phyloP scores from a whole-genome alignment of 108 stramenopile species.

The Pseudonitzschia delicatissima region DNA sequence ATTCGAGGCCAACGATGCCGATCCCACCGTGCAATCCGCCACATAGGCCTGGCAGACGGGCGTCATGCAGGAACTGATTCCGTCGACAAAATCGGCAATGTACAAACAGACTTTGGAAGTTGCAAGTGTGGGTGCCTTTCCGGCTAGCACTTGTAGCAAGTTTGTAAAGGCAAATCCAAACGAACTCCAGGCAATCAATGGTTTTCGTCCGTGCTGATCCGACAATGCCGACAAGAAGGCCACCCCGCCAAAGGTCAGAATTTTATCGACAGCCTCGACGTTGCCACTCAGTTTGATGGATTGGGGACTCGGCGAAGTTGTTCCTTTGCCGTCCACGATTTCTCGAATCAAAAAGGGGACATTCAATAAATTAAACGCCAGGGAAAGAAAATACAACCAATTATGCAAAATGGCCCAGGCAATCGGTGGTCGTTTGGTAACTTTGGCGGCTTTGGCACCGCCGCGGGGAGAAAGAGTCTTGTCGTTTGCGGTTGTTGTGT shows the following conservation, averaged over 20 bases:
- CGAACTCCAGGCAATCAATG: neutral
- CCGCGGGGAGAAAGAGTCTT: too few relatives aligned
- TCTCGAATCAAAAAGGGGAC: constrained; percentile 6
- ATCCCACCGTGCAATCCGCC: neutral
- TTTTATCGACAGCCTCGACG: constrained; percentile 4
- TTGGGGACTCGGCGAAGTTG: neutral
- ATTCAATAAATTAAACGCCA: constrained; percentile 6
- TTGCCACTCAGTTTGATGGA: constrained; percentile 2
- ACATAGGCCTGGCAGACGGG: constrained; percentile 9
- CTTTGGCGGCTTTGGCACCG: neutral
- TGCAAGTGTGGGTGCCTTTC: neutral
- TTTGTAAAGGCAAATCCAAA: constrained; percentile 12
- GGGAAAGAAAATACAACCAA: constrained; percentile 6
- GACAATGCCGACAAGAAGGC: constrained; percentile 2
- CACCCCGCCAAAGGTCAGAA: constrained; percentile 1
- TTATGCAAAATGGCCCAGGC: constrained; percentile 3
- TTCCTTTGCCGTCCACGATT: neutral
- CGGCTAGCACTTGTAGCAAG: neutral
- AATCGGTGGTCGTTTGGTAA: neutral
- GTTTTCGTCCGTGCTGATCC: constrained; percentile 8
- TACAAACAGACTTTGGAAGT: neutral
- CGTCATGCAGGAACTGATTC: neutral
- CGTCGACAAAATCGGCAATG: constrained; percentile 7
- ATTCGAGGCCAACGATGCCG: neutral
- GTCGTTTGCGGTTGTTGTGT: neutral